These are phyloP conservation scores for Ustilago crameri DNA, from an alignment of 1,284 basidiomycete species.

Conservation along the genomic window DNA sequence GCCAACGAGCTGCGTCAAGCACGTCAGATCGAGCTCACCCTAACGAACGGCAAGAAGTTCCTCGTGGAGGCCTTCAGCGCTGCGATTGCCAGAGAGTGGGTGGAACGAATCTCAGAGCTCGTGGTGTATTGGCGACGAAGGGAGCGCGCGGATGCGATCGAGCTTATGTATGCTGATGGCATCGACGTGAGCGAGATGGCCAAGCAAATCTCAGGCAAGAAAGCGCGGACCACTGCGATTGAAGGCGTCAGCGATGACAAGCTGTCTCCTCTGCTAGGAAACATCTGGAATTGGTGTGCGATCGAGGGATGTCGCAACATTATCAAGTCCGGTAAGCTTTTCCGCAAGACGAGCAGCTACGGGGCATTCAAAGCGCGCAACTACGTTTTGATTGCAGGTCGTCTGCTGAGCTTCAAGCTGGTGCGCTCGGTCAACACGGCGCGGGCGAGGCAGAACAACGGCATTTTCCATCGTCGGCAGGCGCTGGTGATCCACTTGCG, in stretches of 20 bases:
- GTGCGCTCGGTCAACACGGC: constrained; percentile 57
- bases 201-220: constrained; percentile 25
- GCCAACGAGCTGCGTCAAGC: constrained; percentile 73
- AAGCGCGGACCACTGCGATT: constrained; percentile 5
- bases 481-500: constrained; percentile 62
- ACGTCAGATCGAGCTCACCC: constrained; percentile 80
- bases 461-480: constrained; percentile 63
- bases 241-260: constrained; percentile 35
- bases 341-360: constrained; percentile 71
- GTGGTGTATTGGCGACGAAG: constrained; percentile 80
- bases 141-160: constrained; percentile 76
- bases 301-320: constrained; percentile 80
- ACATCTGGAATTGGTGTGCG: constrained; percentile 83
- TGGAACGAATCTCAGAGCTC: constrained; percentile 76
- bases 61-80: constrained; percentile 74
- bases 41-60: constrained; percentile 77
- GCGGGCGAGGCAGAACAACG: constrained; percentile 65
- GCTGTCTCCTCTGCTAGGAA: constrained; percentile 74
- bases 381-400: constrained; percentile 62
- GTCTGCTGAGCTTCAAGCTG: constrained; percentile 61
- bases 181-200: constrained; percentile 70
- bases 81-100: constrained; percentile 80
- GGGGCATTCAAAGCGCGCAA: constrained; percentile 54
- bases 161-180: constrained; percentile 78
- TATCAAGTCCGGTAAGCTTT: constrained; percentile 77